Evolutionary conservation across 1,139 yeast species (phyloP).

Genomic region (Spathaspora sp.): DNA sequence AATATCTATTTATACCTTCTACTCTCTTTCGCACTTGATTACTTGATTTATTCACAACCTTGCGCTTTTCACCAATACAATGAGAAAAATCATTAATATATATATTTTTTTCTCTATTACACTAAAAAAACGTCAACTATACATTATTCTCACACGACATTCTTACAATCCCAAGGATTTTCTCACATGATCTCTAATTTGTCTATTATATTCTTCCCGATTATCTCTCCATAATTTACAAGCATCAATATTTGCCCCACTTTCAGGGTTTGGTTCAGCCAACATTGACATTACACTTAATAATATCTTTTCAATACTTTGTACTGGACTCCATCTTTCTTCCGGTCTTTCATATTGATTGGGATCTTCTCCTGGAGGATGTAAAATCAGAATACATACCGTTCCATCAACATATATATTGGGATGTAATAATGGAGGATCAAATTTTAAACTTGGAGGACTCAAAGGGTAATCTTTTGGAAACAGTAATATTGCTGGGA

Average conservation of each 20-base stretch:
- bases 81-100: neutral
- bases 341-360: constrained; percentile 92
- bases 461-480: constrained; percentile 90
- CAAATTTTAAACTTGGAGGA: constrained; percentile 84
- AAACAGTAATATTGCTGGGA: constrained; percentile 78
- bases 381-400: constrained; percentile 92
- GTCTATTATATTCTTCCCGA: constrained; percentile 61
- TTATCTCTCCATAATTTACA: constrained; percentile 92
- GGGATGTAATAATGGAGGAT: constrained; percentile 87
- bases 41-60: neutral
- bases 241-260: constrained; percentile 97
- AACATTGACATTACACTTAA: constrained; percentile 93
- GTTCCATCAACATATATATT: constrained; percentile 92
- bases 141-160: neutral
- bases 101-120: neutral
- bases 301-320: constrained; percentile 91
- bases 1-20: neutral
- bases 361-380: constrained; percentile 97
- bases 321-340: constrained; percentile 98
- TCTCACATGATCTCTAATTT: constrained; percentile 64
- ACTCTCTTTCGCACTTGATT: neutral
- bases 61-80: neutral
- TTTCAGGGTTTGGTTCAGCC: constrained; percentile 94
- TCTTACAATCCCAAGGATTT: constrained; percentile 60
- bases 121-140: neutral